Conservation (phyloP, 2,329 filamentous ascomycete genomes). For the Botrytis aclada region DNA sequence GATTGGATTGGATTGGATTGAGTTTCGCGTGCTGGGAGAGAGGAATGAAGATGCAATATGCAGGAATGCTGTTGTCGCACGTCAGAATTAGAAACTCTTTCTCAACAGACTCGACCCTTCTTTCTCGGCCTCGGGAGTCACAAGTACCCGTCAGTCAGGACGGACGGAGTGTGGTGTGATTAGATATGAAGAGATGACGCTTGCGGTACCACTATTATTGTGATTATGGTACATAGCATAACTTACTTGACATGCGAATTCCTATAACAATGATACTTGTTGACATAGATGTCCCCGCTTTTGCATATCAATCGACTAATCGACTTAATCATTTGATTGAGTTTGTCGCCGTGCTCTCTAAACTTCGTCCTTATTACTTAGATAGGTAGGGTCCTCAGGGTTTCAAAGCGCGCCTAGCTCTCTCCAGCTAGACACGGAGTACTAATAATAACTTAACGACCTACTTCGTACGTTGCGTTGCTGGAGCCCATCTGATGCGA, state of each 20-base stretch:
- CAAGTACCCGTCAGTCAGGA: neutral
- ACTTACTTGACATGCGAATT: neutral
- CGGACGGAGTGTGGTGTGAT: neutral
- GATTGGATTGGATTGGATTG: neutral
- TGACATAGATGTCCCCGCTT: neutral
- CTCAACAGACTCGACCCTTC: neutral
- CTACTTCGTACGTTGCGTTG: no score
- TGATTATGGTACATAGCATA: no score
- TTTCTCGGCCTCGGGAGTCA: neutral
- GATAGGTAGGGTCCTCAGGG: neutral
- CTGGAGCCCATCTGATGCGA: slow-evolving; percentile 5
- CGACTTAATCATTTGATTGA: neutral
- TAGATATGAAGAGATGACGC: neutral
- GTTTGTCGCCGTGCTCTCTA: neutral
- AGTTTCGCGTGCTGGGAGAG: neutral
- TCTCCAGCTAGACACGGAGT: neutral
- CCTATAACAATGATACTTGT: neutral
- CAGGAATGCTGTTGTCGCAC: slow-evolving; percentile 15
- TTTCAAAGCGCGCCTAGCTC: neutral
- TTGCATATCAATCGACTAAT: neutral
- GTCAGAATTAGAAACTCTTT: slow-evolving; percentile 2
- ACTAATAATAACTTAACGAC: no score
- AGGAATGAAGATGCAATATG: slow-evolving; percentile 12
- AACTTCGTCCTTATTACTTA: neutral
- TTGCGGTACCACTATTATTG: neutral